Evolutionary conservation across 768 basidiomycete genomes (phyloP), one percentile per base, ranked within the genome.

Genomic region (Russula sp.): DNA sequence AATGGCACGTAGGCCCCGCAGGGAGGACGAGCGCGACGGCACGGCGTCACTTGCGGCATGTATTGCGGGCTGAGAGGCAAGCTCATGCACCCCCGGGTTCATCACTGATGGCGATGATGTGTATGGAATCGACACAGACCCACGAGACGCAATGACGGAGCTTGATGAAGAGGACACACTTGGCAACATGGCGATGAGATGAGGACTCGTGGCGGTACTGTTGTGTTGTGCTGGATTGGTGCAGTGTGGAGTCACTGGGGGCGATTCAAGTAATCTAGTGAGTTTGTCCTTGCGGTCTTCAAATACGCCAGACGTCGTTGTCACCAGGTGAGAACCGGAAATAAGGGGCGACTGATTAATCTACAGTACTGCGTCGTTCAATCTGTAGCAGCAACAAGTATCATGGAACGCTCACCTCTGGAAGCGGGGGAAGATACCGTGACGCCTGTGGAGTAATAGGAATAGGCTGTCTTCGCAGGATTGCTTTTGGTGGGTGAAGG

Each of bases 1-100:
- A 9, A 64, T 64, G 6, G 63, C 58, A 16, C 63, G 52, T 22
- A 64, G 48, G 32, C 63, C 58, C 3, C 47, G 53, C 39, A 64
- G 10, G 32, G 63, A 64, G 39, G 63, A 37, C 18, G 58, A 55
- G 40, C 57, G 63, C 11, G 13, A 45, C 1, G 53, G 63, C 32
- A 16, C 20, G 13, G 5, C 7, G 32, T 37, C 54, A 34, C 63
- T 32, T 31, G 47, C 20, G 3, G 14, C 6, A 14, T 14, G 37
- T 8, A 6, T 18, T 8, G 13, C 9, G 4, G 32, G 47, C 47
- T 22, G 58, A 16, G 48, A 11, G 9, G 31, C 27, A 18, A 20
- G 16, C 1, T 55, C 63, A 6, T 35, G 39, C 2, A 6, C 18
- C 22, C 32, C 39, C 34, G 48, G 32, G 48, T 50, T 48, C 8